phyloP scores from a whole-genome alignment of 2,329 filamentous ascomycete genomes.

The Hypoxylon sp. region DNA sequence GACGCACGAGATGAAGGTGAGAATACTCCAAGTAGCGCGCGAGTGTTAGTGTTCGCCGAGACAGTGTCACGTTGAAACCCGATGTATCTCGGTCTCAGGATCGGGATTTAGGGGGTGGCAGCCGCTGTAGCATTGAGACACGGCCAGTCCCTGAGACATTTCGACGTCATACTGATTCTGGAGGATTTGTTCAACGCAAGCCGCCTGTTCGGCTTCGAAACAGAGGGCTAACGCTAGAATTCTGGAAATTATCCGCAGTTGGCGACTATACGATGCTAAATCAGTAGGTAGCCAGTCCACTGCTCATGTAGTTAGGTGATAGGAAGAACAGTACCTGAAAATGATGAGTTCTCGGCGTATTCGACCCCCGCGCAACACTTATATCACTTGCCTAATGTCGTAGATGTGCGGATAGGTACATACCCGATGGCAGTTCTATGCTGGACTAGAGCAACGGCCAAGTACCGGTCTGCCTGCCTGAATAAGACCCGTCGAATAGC shows the following conservation, averaged over 20 bases:
- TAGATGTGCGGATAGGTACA: slow-evolving; percentile 29
- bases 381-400: not conserved
- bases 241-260: not conserved
- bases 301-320: not conserved
- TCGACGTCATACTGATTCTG: slow-evolving; percentile 23
- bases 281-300: not conserved
- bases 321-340: not conserved
- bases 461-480: not conserved
- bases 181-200: slow-evolving; percentile 10
- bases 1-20: not conserved
- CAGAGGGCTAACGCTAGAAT: slow-evolving; percentile 9
- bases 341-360: not conserved
- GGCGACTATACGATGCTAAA: not conserved
- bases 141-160: slow-evolving; percentile 37
- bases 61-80: slow-evolving; percentile 45
- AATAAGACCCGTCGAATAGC: not conserved
- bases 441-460: slow-evolving; percentile 2
- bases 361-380: not conserved
- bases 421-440: slow-evolving; percentile 27
- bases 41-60: slow-evolving; percentile 30
- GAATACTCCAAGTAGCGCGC: too few relatives aligned
- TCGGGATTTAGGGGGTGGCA: slow-evolving; percentile 43
- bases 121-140: slow-evolving; percentile 35
- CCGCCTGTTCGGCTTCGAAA: slow-evolving; percentile 26
- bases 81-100: slow-evolving; percentile 30